A percentile compares a stretch with the other conserved stretches of the same genome.
These are phyloP conservation scores for Furcasterigmium sp. DNA, from an alignment of 2,329 filamentous ascomycete genomes.

Conservation along the genomic window DNA sequence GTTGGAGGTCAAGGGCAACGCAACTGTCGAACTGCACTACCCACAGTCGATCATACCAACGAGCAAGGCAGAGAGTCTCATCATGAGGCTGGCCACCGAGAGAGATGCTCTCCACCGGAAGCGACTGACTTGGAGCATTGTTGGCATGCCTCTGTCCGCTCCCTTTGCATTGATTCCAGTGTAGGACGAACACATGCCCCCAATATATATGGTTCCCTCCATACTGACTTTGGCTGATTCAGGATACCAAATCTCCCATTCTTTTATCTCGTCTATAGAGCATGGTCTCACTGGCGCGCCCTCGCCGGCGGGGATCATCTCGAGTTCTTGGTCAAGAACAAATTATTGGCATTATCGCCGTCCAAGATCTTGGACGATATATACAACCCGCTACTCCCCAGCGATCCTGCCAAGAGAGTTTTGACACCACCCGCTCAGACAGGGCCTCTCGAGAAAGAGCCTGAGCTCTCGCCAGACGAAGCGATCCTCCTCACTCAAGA, in stretches of 20 bases:
- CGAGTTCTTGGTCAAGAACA: slow-evolving; percentile 71
- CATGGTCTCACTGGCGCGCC: slow-evolving; percentile 89
- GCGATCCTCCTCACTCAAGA: slow-evolving; percentile 40
- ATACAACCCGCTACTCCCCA: slow-evolving; percentile 48
- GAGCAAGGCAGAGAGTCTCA: slow-evolving; percentile 57
- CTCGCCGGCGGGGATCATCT: slow-evolving; percentile 79
- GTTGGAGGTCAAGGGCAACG: slow-evolving; percentile 57
- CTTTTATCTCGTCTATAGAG: slow-evolving; percentile 89
- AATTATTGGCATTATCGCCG: slow-evolving; percentile 61
- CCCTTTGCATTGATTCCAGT: slow-evolving; percentile 82
- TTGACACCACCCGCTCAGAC: slow-evolving; percentile 16
- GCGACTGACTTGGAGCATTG: slow-evolving; percentile 73
- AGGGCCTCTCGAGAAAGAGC: slow-evolving; percentile 16
- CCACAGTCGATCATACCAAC: slow-evolving; percentile 65
- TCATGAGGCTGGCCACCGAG: slow-evolving; percentile 71
- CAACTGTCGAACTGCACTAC: slow-evolving; percentile 70
- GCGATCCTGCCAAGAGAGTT: slow-evolving; percentile 21
- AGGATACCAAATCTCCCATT: slow-evolving; percentile 93
- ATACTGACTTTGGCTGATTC: slow-evolving; percentile 1
- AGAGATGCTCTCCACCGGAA: slow-evolving; percentile 71
- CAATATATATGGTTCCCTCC: too few species aligned
- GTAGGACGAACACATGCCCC: slow-evolving; percentile 47
- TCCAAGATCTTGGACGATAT: slow-evolving; percentile 68
- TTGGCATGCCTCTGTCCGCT: slow-evolving; percentile 75
- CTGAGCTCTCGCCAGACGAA: slow-evolving; percentile 19